Conservation (phyloP, 257 asterid species). For the Salvia rosmarinus region DNA sequence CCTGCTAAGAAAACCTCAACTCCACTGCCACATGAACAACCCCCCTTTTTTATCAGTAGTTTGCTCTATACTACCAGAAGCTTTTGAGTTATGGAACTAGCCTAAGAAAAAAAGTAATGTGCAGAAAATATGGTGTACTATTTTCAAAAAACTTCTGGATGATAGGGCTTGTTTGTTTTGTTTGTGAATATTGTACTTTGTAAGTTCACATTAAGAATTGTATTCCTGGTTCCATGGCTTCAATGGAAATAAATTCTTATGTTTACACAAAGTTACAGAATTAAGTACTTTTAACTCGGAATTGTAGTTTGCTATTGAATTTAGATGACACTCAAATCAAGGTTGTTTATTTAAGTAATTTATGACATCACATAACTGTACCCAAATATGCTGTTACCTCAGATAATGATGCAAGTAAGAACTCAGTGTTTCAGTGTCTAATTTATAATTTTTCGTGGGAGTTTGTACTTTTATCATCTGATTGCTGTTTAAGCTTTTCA, state of each 20-base stretch:
- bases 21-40: too few relatives aligned
- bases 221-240: not conserved
- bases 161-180: conserved; percentile 3
- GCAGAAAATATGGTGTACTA: not conserved
- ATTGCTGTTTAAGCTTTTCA: not conserved
- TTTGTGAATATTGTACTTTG: conserved; percentile 2
- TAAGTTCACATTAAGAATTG: not conserved
- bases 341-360: conserved; percentile 12
- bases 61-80: too few relatives aligned
- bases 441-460: not conserved
- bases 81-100: not conserved
- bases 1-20: too few relatives aligned
- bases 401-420: conserved; percentile 1
- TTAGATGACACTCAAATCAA: not conserved
- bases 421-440: not conserved
- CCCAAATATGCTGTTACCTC: not conserved
- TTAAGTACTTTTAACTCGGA: not conserved
- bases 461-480: conserved; percentile 3
- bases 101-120: not conserved
- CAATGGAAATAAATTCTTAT: not conserved
- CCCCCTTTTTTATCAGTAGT: too few relatives aligned
- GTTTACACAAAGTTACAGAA: not conserved
- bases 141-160: not conserved
- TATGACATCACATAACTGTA: not conserved
- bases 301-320: not conserved